Evolutionary conservation across 805 yeast species (phyloP).

Genomic region (Brettanomyces nanus): DNA sequence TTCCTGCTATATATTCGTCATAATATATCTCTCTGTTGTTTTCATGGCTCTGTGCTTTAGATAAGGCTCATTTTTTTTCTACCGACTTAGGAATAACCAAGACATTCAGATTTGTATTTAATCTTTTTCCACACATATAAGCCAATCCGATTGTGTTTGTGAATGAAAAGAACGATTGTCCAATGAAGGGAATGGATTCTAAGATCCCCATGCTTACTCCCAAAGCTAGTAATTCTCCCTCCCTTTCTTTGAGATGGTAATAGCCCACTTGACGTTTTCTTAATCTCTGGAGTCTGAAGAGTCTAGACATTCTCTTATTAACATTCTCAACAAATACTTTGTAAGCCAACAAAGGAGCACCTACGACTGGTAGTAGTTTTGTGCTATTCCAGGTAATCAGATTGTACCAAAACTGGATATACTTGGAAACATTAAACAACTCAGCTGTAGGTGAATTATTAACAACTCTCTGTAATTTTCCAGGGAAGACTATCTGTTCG

Average conservation of each 20-base stretch:
- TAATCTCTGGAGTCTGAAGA: conserved; percentile 16
- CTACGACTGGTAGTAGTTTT: conserved; percentile 19
- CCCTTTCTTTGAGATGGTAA: conserved; percentile 18
- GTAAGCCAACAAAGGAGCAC: conserved; percentile 13
- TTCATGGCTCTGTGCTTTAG: too few relatives aligned
- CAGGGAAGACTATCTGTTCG: conserved; percentile 24
- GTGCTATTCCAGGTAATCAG: conserved; percentile 11
- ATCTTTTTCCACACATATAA: conserved; percentile 14
- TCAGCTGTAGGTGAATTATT: conserved; percentile 19
- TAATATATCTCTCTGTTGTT: too few relatives aligned
- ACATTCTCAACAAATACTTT: conserved; percentile 15
- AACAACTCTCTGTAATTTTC: conserved; percentile 25
- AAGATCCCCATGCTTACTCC: conserved; percentile 45
- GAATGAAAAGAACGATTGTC: conserved; percentile 41
- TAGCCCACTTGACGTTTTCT: conserved; percentile 22
- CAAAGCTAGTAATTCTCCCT: conserved; percentile 37
- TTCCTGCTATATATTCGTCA: too few relatives aligned
- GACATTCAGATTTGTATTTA: too few relatives aligned
- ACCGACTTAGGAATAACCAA: too few relatives aligned
- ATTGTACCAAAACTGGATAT: neutral
- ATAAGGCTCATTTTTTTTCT: too few relatives aligned
- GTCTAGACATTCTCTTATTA: conserved; percentile 13
- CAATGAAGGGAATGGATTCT: conserved; percentile 35
- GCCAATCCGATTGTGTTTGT: conserved; percentile 62
- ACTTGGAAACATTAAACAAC: conserved; percentile 7